phyloP scores from a whole-genome alignment of 2,329 filamentous ascomycete genomes.

The Chaetomiaceae sp. region DNA sequence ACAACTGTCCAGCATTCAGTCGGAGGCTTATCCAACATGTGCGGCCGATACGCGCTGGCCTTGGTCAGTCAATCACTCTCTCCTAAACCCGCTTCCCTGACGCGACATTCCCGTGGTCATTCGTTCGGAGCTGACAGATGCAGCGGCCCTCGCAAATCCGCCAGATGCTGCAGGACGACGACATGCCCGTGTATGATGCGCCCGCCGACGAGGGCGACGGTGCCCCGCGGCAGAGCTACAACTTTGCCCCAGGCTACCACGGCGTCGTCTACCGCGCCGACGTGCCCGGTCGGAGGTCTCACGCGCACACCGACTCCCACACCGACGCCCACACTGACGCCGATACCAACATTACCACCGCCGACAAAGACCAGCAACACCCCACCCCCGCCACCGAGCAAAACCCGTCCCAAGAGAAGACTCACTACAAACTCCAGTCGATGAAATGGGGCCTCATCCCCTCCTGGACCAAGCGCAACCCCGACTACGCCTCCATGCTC shows the following conservation, averaged over 20 bases:
- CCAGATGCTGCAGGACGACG: conserved; percentile 65
- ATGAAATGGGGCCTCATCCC: conserved; percentile 98
- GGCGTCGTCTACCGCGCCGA: conserved; percentile 84
- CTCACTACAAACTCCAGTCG: conserved; percentile 74
- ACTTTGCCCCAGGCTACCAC: conserved; percentile 84
- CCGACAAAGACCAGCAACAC: neutral
- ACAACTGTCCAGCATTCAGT: neutral
- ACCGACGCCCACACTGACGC: neutral
- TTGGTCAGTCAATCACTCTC: conserved; percentile 33
- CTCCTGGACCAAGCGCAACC: conserved; percentile 84
- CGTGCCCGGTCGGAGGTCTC: conserved; percentile 56
- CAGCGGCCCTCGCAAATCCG: conserved; percentile 75
- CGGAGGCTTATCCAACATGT: conserved; percentile 27
- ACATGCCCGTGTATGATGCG: conserved; percentile 67
- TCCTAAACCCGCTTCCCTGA: neutral
- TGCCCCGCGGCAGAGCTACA: conserved; percentile 71
- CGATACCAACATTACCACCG: neutral
- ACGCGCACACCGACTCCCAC: conserved; percentile 27
- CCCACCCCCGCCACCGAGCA: neutral
- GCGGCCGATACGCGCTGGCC: conserved; percentile 36
- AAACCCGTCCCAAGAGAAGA: neutral
- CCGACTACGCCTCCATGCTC: conserved; percentile 71
- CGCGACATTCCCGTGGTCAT: too few species aligned
- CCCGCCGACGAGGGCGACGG: conserved; percentile 64
- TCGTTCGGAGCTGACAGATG: too few species aligned